These are phyloP conservation scores for Bonia amplexicaulis DNA, from an alignment of 176 grass and related monocot genomes.

Conservation along the genomic window DNA sequence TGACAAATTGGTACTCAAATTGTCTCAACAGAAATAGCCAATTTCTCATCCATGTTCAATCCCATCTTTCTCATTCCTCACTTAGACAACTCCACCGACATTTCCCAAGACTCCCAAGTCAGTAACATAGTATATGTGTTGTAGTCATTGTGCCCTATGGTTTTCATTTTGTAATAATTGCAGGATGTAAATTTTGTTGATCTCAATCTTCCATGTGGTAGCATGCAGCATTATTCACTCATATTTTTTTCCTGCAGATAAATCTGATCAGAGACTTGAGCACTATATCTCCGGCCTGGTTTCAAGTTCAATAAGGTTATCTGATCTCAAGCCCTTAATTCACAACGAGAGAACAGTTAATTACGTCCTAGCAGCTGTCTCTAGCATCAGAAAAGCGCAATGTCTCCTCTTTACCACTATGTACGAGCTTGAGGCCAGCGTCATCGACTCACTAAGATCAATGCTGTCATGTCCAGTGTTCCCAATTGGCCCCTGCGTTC, in stretches of 20 bases:
- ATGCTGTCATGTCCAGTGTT: slow-evolving; percentile 29
- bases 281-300: slow-evolving; percentile 8
- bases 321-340: slow-evolving; percentile 37
- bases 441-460: slow-evolving; percentile 26
- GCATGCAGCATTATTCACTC: slow-evolving; percentile 4
- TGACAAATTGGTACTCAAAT: not conserved
- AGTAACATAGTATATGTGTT: not conserved
- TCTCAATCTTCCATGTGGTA: not conserved
- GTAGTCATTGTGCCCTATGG: not conserved
- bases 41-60: not conserved
- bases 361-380: slow-evolving; percentile 1
- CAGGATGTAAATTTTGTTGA: not conserved
- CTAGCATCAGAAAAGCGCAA: slow-evolving; percentile 25
- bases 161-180: slow-evolving; percentile 1
- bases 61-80: not conserved
- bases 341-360: slow-evolving; percentile 17
- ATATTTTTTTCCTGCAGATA: slow-evolving; percentile 22
- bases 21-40: not conserved
- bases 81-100: not conserved
- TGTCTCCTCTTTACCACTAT: slow-evolving; percentile 55
- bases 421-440: slow-evolving; percentile 40
- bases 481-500: slow-evolving; percentile 47
- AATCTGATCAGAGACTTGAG: slow-evolving; percentile 31
- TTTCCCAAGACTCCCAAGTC: not conserved
- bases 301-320: slow-evolving; percentile 34